Percentiles rank a stretch among this genome's conserved stretches.
Conservation (phyloP, 192 early-diverging fungal genomes). For the Linnemannia zychae region DNA sequence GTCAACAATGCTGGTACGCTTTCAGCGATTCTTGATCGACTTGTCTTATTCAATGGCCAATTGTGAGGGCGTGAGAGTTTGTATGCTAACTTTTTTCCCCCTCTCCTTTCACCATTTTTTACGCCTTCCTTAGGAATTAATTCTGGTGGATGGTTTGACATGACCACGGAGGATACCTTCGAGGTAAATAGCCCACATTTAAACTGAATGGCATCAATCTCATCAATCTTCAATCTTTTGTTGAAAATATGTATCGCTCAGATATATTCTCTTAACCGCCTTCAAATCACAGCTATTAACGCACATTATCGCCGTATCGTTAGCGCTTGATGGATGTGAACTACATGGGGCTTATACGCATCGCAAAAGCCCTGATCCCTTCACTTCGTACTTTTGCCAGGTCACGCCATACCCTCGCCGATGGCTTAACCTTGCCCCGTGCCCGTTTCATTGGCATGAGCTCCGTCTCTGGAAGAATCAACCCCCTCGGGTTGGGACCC, state of each 20-base stretch:
- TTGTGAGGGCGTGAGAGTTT: too few species aligned
- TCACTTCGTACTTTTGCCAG: neutral
- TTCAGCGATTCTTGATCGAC: neutral
- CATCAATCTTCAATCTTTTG: too few species aligned
- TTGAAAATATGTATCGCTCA: neutral
- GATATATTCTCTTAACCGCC: neutral
- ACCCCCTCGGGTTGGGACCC: slow-evolving; percentile 1
- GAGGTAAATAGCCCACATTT: slow-evolving; percentile 17
- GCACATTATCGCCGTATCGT: neutral
- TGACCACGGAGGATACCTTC: slow-evolving; percentile 38
- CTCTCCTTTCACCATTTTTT: neutral
- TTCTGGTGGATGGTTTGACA: slow-evolving; percentile 50
- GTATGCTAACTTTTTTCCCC: too few species aligned
- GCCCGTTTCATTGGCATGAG: neutral
- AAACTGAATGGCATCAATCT: neutral
- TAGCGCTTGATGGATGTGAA: neutral
- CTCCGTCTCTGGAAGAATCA: neutral
- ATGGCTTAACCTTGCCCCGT: neutral
- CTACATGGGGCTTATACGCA: neutral
- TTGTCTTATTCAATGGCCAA: neutral
- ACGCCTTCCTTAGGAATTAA: slow-evolving; percentile 27
- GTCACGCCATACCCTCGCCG: neutral
- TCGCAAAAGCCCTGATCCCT: neutral
- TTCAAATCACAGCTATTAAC: neutral
- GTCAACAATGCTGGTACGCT: slow-evolving; percentile 54